Evolutionary conservation across 2,329 filamentous ascomycete genomes (phyloP).

Genomic region (Ceratocystiopsis sp.): DNA sequence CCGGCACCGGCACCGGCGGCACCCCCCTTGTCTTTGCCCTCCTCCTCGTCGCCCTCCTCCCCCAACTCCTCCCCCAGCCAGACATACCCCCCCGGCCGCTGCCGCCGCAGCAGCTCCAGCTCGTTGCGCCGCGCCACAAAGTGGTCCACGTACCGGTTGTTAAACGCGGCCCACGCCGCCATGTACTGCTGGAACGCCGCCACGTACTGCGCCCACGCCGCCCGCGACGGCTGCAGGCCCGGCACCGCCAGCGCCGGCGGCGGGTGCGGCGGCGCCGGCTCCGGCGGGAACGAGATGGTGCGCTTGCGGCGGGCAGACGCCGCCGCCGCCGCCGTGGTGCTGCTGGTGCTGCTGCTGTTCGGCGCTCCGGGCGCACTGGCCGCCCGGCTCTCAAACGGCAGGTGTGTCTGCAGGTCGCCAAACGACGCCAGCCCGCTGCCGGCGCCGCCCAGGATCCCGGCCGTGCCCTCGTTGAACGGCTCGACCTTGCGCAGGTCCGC

Average conservation of each 20-base stretch:
- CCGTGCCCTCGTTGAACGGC: constrained; percentile 29
- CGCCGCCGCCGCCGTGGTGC: not conserved
- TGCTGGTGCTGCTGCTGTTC: too few species aligned
- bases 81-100: constrained; percentile 20
- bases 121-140: constrained; percentile 33
- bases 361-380: constrained; percentile 6
- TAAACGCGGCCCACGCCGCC: constrained; percentile 31
- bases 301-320: constrained; percentile 13
- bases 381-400: constrained; percentile 39
- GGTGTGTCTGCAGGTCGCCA: constrained; percentile 34
- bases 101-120: constrained; percentile 20
- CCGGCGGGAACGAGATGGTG: constrained; percentile 26
- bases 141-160: constrained; percentile 36
- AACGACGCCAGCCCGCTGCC: constrained; percentile 33
- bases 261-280: constrained; percentile 32
- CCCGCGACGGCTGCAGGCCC: constrained; percentile 24
- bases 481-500: constrained; percentile 38
- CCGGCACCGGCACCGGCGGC: constrained; percentile 18
- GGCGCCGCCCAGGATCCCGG: constrained; percentile 4
- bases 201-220: constrained; percentile 33
- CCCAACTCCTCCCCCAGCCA: constrained; percentile 28
- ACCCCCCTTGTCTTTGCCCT: constrained; percentile 23
- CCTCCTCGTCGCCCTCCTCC: constrained; percentile 26
- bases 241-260: constrained; percentile 25
- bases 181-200: constrained; percentile 37